phyloP scores from a whole-genome alignment of 2,329 filamentous ascomycete genomes.

The Calycina herbarum region DNA sequence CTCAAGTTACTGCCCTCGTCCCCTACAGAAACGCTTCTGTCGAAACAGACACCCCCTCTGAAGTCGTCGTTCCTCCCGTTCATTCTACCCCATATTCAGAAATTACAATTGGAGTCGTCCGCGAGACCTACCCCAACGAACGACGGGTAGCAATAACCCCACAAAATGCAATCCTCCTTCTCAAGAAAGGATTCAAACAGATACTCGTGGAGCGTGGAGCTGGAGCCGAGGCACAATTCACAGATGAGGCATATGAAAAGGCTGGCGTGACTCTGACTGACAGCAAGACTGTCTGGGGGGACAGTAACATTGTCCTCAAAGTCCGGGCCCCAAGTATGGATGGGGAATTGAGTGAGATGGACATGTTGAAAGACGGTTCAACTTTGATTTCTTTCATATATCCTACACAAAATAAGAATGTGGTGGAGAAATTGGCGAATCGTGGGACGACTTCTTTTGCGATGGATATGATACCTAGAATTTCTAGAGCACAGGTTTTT shows the following conservation, averaged over 20 bases:
- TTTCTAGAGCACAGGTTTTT: constrained; percentile 84
- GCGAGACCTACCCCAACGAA: constrained; percentile 76
- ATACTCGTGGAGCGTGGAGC: constrained; percentile 80
- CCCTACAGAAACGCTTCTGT: constrained; percentile 24
- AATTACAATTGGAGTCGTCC: constrained; percentile 76
- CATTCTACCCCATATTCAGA: constrained; percentile 60
- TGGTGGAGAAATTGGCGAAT: constrained; percentile 71
- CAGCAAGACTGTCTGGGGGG: constrained; percentile 66
- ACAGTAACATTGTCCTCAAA: constrained; percentile 79
- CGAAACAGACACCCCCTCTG: constrained; percentile 15
- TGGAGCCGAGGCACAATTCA: constrained; percentile 75
- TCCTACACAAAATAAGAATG: constrained; percentile 73
- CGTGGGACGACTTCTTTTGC: constrained; percentile 77
- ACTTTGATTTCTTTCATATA: constrained; percentile 83
- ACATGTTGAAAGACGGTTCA: constrained; percentile 65
- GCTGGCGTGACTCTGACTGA: constrained; percentile 79
- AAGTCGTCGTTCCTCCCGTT: constrained; percentile 20
- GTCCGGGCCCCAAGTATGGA: constrained; percentile 71
- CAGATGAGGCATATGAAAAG: constrained; percentile 72
- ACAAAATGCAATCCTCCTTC: constrained; percentile 75
- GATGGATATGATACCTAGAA: constrained; percentile 91
- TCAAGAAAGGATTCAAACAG: constrained; percentile 81
- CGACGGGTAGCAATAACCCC: constrained; percentile 83
- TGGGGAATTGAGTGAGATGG: constrained; percentile 62
- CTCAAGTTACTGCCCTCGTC: constrained; percentile 22